phyloP scores from a whole-genome alignment of 495 filamentous ascomycete genomes.

The Aspergillus cavernicola region DNA sequence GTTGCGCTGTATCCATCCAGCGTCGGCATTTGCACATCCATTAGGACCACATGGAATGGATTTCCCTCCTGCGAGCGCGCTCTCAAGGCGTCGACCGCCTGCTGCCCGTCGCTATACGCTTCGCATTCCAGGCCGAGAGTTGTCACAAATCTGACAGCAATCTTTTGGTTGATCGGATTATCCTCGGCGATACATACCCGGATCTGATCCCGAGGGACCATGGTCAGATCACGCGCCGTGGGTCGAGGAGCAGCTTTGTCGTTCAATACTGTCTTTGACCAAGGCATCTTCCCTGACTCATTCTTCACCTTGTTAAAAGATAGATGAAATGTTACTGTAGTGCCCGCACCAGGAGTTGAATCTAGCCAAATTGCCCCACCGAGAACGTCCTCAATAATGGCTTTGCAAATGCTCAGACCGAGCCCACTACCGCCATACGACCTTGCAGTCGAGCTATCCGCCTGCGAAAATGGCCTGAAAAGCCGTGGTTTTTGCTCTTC shows the following conservation, averaged over 20 bases:
- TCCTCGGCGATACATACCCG: conserved; percentile 89
- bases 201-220: conserved; percentile 70
- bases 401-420: conserved; percentile 90
- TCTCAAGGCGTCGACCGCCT: conserved; percentile 80
- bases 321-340: conserved; percentile 81
- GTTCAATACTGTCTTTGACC: conserved; percentile 43
- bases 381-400: conserved; percentile 88
- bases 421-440: conserved; percentile 90
- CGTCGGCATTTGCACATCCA: conserved; percentile 96
- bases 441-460: conserved; percentile 79
- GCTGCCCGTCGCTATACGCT: conserved; percentile 79
- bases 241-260: conserved; percentile 27
- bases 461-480: conserved; percentile 88
- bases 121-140: conserved; percentile 78
- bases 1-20: conserved; percentile 94
- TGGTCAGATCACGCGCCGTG: conserved; percentile 54
- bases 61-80: conserved; percentile 61
- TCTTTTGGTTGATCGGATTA: conserved; percentile 88
- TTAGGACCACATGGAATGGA: conserved; percentile 74
- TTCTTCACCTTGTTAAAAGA: conserved; percentile 76
- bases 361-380: conserved; percentile 79
- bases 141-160: conserved; percentile 83
- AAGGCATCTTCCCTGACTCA: conserved; percentile 51
- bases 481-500: conserved; percentile 76
- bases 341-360: conserved; percentile 69